Percentiles rank a stretch among this genome's conserved stretches.
Conservation (phyloP, 2,329 filamentous ascomycete species). For the Coccinonectria pachysandricola region DNA sequence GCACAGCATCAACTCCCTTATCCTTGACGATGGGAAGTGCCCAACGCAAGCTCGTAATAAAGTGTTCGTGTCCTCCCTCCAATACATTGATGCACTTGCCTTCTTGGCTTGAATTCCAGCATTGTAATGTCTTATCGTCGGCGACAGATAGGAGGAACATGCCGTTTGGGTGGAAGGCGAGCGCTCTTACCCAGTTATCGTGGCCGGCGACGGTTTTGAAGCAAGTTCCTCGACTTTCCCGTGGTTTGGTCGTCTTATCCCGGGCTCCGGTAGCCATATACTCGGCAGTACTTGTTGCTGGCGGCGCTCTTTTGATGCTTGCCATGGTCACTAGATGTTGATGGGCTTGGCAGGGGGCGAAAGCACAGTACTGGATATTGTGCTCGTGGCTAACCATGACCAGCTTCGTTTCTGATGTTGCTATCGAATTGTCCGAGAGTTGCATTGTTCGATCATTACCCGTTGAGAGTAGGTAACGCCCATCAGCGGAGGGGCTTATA, state of each 20-base stretch:
- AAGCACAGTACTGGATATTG: slow-evolving; percentile 72
- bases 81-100: slow-evolving; percentile 81
- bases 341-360: slow-evolving; percentile 74
- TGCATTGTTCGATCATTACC: slow-evolving; percentile 74
- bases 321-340: slow-evolving; percentile 66
- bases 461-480: slow-evolving; percentile 70
- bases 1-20: no score
- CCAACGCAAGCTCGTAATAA: slow-evolving; percentile 81
- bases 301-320: slow-evolving; percentile 72
- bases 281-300: slow-evolving; percentile 65
- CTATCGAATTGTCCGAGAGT: slow-evolving; percentile 70
- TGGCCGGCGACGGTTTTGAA: slow-evolving; percentile 80
- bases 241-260: slow-evolving; percentile 83
- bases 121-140: slow-evolving; percentile 86
- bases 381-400: slow-evolving; percentile 83
- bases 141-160: slow-evolving; percentile 79
- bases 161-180: slow-evolving; percentile 85
- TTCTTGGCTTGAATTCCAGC: slow-evolving; percentile 88
- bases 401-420: slow-evolving; percentile 58
- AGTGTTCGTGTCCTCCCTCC: slow-evolving; percentile 68
- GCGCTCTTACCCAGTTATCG: slow-evolving; percentile 83
- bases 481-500: slow-evolving; percentile 72
- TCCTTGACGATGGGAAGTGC: slow-evolving; percentile 44
- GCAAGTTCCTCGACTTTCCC: slow-evolving; percentile 75
- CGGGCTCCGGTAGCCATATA: slow-evolving; percentile 82